A percentile compares a stretch with the other conserved stretches of the same genome.
phyloP scores from a whole-genome alignment of 2,329 filamentous ascomycete genomes.

The Colletotrichum sp. region DNA sequence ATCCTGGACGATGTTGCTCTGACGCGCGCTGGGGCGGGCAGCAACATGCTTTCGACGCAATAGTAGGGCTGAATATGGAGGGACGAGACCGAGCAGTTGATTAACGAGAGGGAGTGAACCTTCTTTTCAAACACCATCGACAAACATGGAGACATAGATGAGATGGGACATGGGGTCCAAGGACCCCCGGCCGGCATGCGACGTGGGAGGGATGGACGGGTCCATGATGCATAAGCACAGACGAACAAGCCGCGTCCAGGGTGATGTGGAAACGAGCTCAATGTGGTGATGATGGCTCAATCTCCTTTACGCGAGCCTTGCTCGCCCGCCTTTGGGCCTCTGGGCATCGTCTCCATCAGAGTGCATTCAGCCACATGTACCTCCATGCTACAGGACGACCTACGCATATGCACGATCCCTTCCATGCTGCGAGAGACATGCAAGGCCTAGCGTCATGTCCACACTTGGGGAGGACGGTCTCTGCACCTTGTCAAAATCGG shows the following conservation, averaged over 20 bases:
- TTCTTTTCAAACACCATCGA: slow-evolving; percentile 1
- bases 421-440: neutral
- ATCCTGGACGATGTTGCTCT: neutral
- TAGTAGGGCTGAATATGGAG: neutral
- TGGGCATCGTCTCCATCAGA: neutral
- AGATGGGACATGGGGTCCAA: neutral
- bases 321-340: neutral
- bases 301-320: neutral
- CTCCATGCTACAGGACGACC: neutral
- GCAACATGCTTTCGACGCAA: neutral
- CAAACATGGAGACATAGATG: neutral
- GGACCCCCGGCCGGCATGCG: neutral
- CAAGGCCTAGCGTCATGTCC: neutral
- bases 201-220: slow-evolving; percentile 1
- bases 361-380: neutral
- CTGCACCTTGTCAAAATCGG: neutral
- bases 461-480: neutral
- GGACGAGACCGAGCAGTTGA: neutral
- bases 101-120: neutral
- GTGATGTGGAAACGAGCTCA: neutral
- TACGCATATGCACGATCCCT: neutral
- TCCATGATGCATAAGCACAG: slow-evolving; percentile 7
- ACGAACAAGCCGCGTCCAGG: neutral
- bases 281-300: neutral
- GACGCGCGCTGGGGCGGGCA: neutral